A percentile compares a stretch with the other conserved stretches of the same genome.
Conservation (phyloP, 768 basidiomycete species). For the Rubroboletus pulcherrimus region DNA sequence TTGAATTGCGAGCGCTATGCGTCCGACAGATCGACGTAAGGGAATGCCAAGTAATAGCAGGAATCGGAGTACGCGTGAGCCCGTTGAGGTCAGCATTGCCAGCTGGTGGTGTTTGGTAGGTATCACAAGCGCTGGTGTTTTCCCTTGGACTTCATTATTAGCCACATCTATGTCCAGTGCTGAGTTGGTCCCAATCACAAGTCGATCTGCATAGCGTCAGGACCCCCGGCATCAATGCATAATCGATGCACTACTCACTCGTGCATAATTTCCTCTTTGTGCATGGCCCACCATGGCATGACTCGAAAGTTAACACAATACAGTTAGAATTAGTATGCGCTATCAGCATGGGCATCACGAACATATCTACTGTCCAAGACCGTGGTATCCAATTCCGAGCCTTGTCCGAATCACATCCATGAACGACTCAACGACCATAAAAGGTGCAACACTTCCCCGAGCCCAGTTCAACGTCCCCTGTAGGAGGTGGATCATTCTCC, state of each 20-base stretch:
- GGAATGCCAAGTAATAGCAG: conserved; percentile 7
- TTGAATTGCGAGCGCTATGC: conserved; percentile 1
- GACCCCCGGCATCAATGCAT: too few species aligned
- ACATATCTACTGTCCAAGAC: neutral
- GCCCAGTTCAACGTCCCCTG: neutral
- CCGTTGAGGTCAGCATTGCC: neutral
- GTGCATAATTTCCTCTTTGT: too few species aligned
- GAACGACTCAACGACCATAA: neutral
- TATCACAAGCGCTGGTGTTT: neutral
- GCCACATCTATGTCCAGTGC: too few species aligned
- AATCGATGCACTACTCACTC: too few species aligned
- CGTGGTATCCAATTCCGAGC: neutral
- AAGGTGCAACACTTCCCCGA: neutral
- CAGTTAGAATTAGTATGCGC: neutral
- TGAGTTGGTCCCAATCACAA: too few species aligned
- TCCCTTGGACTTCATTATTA: too few species aligned
- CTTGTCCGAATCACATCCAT: neutral
- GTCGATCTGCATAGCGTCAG: too few species aligned
- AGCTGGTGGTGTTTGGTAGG: neutral
- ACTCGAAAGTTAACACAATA: neutral
- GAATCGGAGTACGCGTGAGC: neutral
- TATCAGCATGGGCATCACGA: neutral
- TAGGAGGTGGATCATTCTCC: neutral
- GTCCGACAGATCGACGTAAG: neutral
- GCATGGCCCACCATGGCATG: neutral